Conservation (phyloP, 192 early-diverging fungal species). For the Backusella mclennaniae region DNA sequence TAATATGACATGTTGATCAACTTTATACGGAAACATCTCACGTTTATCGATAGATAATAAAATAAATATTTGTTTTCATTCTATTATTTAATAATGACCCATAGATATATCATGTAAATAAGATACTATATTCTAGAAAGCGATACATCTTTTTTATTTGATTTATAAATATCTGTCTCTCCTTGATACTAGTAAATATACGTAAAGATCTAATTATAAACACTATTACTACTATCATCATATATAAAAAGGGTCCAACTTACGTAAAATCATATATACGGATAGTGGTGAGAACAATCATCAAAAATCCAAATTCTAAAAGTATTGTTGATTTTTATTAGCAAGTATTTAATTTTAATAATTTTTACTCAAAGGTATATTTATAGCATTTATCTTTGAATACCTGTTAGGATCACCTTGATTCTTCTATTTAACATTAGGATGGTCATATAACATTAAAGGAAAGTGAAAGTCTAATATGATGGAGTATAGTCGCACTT, state of each 20-base stretch:
- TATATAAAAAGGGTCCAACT: neutral
- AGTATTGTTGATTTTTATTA: neutral
- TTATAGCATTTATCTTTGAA: neutral
- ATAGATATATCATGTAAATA: neutral
- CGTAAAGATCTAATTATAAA: neutral
- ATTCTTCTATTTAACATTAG: neutral
- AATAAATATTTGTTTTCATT: neutral
- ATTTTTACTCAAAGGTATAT: neutral
- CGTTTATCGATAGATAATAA: neutral
- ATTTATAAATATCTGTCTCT: neutral
- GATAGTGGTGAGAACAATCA: neutral
- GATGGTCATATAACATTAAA: neutral
- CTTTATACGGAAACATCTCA: neutral
- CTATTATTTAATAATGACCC: neutral
- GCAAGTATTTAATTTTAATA: neutral
- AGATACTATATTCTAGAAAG: neutral
- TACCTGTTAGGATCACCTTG: neutral
- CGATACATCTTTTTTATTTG: neutral
- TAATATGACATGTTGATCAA: neutral
- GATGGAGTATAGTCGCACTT: neutral
- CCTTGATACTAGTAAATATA: neutral
- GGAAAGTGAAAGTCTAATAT: neutral
- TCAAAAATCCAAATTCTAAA: neutral
- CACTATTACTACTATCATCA: neutral
- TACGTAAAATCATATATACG: neutral